Evolutionary conservation across 495 filamentous ascomycete species (phyloP), one percentile per base, ranked within the genome.

Genomic region (Neurospora africana): DNA sequence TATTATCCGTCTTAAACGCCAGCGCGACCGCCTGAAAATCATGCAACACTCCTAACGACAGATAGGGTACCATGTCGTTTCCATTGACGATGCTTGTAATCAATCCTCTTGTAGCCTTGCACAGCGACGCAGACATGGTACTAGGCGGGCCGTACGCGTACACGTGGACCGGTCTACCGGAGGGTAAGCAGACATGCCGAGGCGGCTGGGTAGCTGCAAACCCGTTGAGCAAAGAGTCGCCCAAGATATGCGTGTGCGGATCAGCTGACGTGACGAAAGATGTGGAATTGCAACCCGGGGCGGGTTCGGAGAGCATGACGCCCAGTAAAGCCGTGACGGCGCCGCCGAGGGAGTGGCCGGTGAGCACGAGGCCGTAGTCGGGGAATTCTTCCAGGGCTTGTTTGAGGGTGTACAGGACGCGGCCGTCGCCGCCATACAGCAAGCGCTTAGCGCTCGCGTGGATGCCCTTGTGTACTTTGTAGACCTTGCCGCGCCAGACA

Each of bases 391-490:
- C 89, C 3, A 94, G 82, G 0, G 92, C 91, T n/a, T 88, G 84
- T 75, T 87, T 86, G 36, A 94, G 86, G 0, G 88, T 92, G 68
- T 86, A 83, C 73, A 94, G 85, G 2, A 94, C 89, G 65, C 87
- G 81, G 7, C 90, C 89, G 40, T 89, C 88, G 19, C 83, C 82
- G 21, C 89, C 89, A 76, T 89, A 88, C 0, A 94, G 83, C 1
- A 94, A 83, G 7, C 91, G 86, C 33, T 87, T 83, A 4, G 92
- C 92, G 4, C 91, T 93, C 15, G 91, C 91, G 74, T 92, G 89
- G 75, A 94, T 92, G n/a, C 92, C 92, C 77, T 93, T 93, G 81
- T 94, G 92, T 0, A 93, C 91, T 70, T 90, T 89, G 81, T 93
- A 93, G 4, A 78, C 77, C 68, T 84, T 87, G 17, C 90, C 91